Conservation (phyloP, 2,329 filamentous ascomycete species). For the Cordyceps cicadae region DNA sequence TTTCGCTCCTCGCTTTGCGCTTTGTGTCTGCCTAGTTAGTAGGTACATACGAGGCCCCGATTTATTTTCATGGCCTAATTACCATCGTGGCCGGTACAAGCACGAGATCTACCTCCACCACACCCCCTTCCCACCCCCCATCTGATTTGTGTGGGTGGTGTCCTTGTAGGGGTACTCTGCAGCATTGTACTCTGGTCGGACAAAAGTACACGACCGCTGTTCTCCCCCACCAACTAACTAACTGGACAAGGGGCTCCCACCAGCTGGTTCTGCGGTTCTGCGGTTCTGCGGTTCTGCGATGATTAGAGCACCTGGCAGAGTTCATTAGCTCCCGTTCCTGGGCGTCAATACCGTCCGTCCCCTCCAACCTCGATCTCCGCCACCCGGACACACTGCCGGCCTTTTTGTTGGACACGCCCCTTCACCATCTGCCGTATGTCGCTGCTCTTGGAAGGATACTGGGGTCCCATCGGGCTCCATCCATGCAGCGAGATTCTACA, state of each 20-base stretch:
- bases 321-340: slow-evolving; percentile 30
- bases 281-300: slow-evolving; percentile 7
- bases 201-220: slow-evolving; percentile 8
- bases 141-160: slow-evolving; percentile 8
- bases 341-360: slow-evolving; percentile 28
- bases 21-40: too few species aligned
- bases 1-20: background rate
- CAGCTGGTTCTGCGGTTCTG: slow-evolving; percentile 2
- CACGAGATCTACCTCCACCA: slow-evolving; percentile 11
- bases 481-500: slow-evolving; percentile 13
- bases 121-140: slow-evolving; percentile 4
- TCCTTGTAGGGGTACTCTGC: slow-evolving; percentile 7
- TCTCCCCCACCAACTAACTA: slow-evolving; percentile 9
- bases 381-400: slow-evolving; percentile 40
- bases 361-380: slow-evolving; percentile 16
- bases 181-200: slow-evolving; percentile 7
- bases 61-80: slow-evolving; percentile 9
- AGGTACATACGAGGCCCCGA: background rate
- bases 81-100: slow-evolving; percentile 12
- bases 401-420: slow-evolving; percentile 22
- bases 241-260: slow-evolving; percentile 10
- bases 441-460: slow-evolving; percentile 1
- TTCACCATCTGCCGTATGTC: slow-evolving; percentile 13
- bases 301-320: slow-evolving; percentile 6
- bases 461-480: slow-evolving; percentile 13